Evolutionary conservation across 176 grass and related monocot genomes (phyloP).

Genomic region (Bothriochloa decipiens): DNA sequence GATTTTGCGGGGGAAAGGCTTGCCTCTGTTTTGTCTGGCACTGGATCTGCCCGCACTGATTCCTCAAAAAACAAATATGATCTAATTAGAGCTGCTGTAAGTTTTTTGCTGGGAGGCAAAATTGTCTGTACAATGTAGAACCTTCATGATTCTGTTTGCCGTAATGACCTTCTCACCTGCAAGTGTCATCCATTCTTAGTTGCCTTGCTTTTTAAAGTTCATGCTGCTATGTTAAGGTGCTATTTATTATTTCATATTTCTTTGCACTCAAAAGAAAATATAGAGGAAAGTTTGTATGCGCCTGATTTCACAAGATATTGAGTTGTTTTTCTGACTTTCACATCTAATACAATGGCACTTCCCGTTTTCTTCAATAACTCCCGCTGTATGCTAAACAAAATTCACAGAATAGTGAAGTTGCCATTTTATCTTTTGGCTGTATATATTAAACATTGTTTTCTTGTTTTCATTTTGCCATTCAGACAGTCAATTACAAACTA

Average conservation of each 20-base stretch:
- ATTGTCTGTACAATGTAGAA: background rate
- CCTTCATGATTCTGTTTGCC: background rate
- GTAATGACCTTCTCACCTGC: background rate
- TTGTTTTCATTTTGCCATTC: constrained; percentile 39
- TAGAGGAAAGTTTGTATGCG: background rate
- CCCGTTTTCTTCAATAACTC: constrained; percentile 3
- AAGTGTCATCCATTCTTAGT: background rate
- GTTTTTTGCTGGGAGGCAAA: background rate
- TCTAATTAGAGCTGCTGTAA: background rate
- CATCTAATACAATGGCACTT: background rate
- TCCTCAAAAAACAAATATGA: background rate
- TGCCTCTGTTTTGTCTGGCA: no score
- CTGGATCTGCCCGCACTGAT: no score
- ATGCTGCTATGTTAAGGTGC: background rate
- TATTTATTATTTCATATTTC: background rate
- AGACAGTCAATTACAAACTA: constrained; percentile 77
- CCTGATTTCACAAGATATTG: background rate
- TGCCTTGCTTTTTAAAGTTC: background rate
- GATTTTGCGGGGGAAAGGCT: no score
- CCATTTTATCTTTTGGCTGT: background rate
- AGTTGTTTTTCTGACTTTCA: background rate
- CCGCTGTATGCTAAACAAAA: background rate
- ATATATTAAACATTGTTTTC: constrained; percentile 20
- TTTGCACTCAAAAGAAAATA: constrained; percentile 16
- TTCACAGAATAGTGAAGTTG: background rate